Conservation (phyloP, 306 rosid species). For the barrel medic (Medicago truncatula) region DNA sequence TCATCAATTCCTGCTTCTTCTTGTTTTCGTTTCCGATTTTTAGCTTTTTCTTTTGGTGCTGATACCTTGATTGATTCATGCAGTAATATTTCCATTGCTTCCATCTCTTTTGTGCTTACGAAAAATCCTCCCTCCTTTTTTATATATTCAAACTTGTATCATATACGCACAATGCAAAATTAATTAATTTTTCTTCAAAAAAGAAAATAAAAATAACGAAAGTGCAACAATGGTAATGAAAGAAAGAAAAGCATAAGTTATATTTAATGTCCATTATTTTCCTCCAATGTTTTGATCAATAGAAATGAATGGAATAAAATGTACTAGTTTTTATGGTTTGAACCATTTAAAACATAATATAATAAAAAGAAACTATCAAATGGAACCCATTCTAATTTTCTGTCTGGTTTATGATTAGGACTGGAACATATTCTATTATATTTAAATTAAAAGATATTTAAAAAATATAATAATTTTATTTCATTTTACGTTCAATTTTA, state of each 20-base stretch:
- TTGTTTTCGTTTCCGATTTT: neutral
- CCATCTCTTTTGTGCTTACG: neutral
- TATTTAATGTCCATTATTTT: neutral
- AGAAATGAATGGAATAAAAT: too few species aligned
- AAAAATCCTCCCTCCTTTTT: neutral
- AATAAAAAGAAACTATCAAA: too few species aligned
- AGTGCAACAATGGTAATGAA: neutral
- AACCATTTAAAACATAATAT: too few species aligned
- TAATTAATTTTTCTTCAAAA: neutral
- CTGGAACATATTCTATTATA: too few species aligned
- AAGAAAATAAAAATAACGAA: neutral
- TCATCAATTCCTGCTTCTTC: neutral
- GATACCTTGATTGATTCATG: neutral
- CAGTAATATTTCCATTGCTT: neutral
- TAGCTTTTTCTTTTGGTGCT: neutral
- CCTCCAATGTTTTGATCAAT: too few species aligned
- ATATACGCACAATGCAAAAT: neutral
- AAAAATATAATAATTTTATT: too few species aligned
- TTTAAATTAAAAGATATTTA: too few species aligned
- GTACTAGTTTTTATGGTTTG: too few species aligned
- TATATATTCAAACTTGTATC: neutral
- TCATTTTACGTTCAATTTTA: too few species aligned
- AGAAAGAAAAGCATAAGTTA: too few species aligned
- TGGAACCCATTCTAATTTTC: too few species aligned
- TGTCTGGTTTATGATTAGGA: too few species aligned